A percentile compares a stretch with the other conserved stretches of the same genome.
Conservation (phyloP, 2,329 filamentous ascomycete species). For the Orbilia oligospora region DNA sequence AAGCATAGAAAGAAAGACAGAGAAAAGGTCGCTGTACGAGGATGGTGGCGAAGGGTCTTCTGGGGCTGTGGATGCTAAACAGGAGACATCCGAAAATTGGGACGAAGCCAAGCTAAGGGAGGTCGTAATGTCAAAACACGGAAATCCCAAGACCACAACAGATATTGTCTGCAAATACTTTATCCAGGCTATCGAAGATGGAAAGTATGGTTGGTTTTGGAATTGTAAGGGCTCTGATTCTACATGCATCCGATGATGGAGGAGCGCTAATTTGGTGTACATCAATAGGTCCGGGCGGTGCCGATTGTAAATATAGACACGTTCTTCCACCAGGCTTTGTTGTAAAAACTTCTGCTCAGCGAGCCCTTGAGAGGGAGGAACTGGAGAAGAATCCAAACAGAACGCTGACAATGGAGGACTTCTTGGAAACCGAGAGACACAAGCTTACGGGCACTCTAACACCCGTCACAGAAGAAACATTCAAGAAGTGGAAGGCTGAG, state of each 20-base stretch:
- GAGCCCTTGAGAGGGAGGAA: constrained; percentile 92
- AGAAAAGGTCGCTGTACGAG: constrained; percentile 92
- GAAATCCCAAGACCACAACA: constrained; percentile 93
- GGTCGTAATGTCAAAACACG: constrained; percentile 95
- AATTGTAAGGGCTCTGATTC: constrained; percentile 72
- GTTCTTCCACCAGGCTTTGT: constrained; percentile 96
- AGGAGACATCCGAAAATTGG: constrained; percentile 95
- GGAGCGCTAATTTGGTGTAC: not conserved
- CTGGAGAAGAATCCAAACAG: constrained; percentile 96
- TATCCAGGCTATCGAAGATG: constrained; percentile 95
- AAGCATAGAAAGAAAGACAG: constrained; percentile 87
- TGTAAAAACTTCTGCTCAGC: constrained; percentile 97
- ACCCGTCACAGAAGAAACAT: constrained; percentile 91
- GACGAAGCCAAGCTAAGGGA: constrained; percentile 94
- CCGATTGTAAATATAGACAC: constrained; percentile 99
- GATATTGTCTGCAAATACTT: constrained; percentile 99
- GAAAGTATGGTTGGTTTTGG: constrained; percentile 99
- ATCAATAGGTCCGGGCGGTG: constrained; percentile 77
- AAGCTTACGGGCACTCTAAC: constrained; percentile 93
- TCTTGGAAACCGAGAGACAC: constrained; percentile 94
- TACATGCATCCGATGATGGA: not conserved
- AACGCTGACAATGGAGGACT: constrained; percentile 96
- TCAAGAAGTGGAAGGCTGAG: constrained; percentile 97
- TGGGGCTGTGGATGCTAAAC: constrained; percentile 81
- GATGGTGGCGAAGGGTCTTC: constrained; percentile 82